These are phyloP conservation scores for Excoecaria cochinchinensis DNA, from an alignment of 345 rosid species.

Conservation along the genomic window DNA sequence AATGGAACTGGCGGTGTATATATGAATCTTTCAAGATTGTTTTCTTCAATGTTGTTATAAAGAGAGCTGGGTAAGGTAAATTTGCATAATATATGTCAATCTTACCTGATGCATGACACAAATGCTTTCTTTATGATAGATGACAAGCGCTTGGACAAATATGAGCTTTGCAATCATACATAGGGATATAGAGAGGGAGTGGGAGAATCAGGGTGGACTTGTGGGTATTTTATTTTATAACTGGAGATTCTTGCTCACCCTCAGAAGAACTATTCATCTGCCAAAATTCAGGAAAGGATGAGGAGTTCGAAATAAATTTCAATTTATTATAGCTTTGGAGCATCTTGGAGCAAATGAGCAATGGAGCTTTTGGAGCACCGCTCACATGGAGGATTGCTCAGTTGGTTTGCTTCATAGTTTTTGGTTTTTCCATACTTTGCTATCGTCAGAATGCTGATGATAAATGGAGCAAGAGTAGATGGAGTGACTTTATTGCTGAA, in stretches of 20 bases:
- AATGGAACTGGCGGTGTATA: background rate
- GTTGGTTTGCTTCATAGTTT: slow-evolving; percentile 76
- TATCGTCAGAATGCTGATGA: slow-evolving; percentile 38
- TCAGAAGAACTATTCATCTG: slow-evolving; percentile 56
- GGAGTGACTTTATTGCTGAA: slow-evolving; percentile 23
- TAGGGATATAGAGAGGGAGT: slow-evolving; percentile 91
- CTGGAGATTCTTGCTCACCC: slow-evolving; percentile 79
- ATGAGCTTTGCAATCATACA: slow-evolving; percentile 90
- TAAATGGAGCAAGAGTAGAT: slow-evolving; percentile 28
- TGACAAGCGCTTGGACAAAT: slow-evolving; percentile 93
- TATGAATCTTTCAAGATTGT: slow-evolving; percentile 4
- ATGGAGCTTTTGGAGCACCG: slow-evolving; percentile 94
- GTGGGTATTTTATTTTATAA: slow-evolving; percentile 49
- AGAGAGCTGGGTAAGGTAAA: slow-evolving; percentile 59
- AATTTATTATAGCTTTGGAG: slow-evolving; percentile 77
- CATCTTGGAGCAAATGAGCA: slow-evolving; percentile 77
- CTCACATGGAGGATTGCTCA: slow-evolving; percentile 88
- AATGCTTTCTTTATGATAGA: slow-evolving; percentile 94
- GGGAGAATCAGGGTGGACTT: slow-evolving; percentile 78
- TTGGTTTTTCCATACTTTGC: slow-evolving; percentile 40
- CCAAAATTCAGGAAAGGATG: slow-evolving; percentile 56
- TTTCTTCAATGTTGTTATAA: slow-evolving; percentile 18
- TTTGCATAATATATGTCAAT: slow-evolving; percentile 46
- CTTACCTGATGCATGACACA: slow-evolving; percentile 73
- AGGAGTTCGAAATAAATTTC: slow-evolving; percentile 57